Evolutionary conservation across 441 rosid genomes (phyloP).

Genomic region (Bruguiera hainesii): DNA sequence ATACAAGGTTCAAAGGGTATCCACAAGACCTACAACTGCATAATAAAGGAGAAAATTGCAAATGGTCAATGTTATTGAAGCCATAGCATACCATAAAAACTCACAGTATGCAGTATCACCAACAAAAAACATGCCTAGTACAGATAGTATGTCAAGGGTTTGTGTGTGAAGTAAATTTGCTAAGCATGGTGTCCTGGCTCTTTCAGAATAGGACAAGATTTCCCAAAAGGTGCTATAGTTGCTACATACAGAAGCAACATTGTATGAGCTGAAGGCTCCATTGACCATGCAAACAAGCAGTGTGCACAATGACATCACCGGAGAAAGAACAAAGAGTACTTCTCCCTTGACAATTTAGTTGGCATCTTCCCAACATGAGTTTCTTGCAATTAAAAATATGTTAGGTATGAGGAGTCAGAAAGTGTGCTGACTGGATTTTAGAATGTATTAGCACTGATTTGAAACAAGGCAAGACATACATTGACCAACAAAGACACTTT

Average conservation of each 20-base stretch:
- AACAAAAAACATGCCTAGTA: not conserved
- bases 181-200: not conserved
- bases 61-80: not conserved
- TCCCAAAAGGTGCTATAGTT: not conserved
- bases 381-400: not conserved
- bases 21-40: slow-evolving; percentile 67
- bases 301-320: not conserved
- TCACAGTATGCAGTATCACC: not conserved
- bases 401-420: not conserved
- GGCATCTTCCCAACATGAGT: not conserved
- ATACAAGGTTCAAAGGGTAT: slow-evolving; percentile 56
- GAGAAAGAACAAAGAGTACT: not conserved
- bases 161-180: not conserved
- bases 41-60: slow-evolving; percentile 5
- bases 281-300: not conserved
- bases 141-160: not conserved
- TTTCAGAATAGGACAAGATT: not conserved
- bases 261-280: not conserved
- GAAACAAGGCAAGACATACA: too few species aligned
- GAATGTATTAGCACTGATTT: not conserved
- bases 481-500: too few species aligned
- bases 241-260: not conserved
- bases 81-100: not conserved
- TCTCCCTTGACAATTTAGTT: not conserved
- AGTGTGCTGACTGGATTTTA: not conserved